Evolutionary conservation across 192 early-diverging fungal genomes (phyloP), one percentile per base, ranked within the genome.

Genomic region (Linnemannia elongata): DNA sequence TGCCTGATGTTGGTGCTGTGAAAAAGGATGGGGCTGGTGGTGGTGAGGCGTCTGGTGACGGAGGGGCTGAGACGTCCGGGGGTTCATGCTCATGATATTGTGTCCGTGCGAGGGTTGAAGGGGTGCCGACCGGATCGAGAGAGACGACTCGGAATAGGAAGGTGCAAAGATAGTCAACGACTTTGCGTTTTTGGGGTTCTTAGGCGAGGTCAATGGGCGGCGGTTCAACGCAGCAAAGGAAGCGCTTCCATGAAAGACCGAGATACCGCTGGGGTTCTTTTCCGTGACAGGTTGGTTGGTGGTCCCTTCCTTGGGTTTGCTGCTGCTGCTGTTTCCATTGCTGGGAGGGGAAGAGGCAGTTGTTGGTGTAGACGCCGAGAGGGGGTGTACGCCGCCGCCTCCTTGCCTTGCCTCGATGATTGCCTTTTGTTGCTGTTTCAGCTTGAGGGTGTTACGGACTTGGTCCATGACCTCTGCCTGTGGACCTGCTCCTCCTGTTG

Each of bases 391-490:
- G 17, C 71, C n/a, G n/a, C n/a, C 76, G 74, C 83, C 60, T 66
- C 60, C 88, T 72, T 91, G 90, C 78, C 93, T 83, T 30, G 91
- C 82, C 60, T 94, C 93, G 57, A 92, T 93, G 55, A 94, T 91
- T 13, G 93, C 91, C 87, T 94, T 91, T 88, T 94, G 93, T 82
- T 93, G 93, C 79, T 93, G 90, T 63, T 93, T 94, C 69, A 94
- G 69, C 55, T 82, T 89, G 22, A 92, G 76, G 35, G 89, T 90
- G 27, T 85, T 88, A 24, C 90, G 84, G 41, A 93, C 91, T 72
- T 91, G 89, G 69, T 93, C 93, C 81, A 94, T 89, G 47, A 91
- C 89, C 71, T 92, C 91, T 20, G 88, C 76, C 0, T 45, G 77
- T 27, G 74, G 49, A 45, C 55, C 39, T 22, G 80, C 18, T 27